These are phyloP conservation scores for Rubus idaeus DNA, from an alignment of 306 rosid species.

Conservation along the genomic window DNA sequence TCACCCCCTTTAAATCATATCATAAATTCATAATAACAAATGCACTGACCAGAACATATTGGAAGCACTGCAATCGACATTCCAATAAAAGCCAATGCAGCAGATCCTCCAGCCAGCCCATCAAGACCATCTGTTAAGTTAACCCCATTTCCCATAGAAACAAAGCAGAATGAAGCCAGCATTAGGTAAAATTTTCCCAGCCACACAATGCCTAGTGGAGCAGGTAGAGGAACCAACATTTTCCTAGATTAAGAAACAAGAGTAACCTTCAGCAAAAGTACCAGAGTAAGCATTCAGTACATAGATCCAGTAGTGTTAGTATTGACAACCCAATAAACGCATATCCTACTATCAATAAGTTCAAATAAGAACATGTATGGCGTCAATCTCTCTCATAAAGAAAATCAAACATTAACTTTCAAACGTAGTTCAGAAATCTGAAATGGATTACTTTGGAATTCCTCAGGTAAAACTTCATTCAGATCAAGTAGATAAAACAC, in stretches of 20 bases:
- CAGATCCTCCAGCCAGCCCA: conserved; percentile 91
- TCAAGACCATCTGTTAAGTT: conserved; percentile 87
- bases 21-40: conserved; percentile 14
- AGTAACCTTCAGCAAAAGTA: conserved; percentile 20
- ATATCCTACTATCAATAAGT: background rate
- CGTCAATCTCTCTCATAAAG: background rate
- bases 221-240: conserved; percentile 79
- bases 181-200: conserved; percentile 70
- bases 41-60: conserved; percentile 78
- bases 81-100: conserved; percentile 91
- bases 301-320: background rate
- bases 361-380: background rate
- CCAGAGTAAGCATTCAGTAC: background rate
- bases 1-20: background rate
- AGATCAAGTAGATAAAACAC: background rate
- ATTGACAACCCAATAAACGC: background rate
- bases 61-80: conserved; percentile 98
- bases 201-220: conserved; percentile 68
- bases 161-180: conserved; percentile 78
- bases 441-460: background rate
- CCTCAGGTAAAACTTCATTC: too few species aligned
- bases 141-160: conserved; percentile 89
- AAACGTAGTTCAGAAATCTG: background rate
- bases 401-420: background rate
- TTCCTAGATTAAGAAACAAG: conserved; percentile 59